Evolutionary conservation across 169 alveolate species (phyloP), one percentile per base, ranked within the genome.

Genomic region (Plasmodium cynomolgi): DNA sequence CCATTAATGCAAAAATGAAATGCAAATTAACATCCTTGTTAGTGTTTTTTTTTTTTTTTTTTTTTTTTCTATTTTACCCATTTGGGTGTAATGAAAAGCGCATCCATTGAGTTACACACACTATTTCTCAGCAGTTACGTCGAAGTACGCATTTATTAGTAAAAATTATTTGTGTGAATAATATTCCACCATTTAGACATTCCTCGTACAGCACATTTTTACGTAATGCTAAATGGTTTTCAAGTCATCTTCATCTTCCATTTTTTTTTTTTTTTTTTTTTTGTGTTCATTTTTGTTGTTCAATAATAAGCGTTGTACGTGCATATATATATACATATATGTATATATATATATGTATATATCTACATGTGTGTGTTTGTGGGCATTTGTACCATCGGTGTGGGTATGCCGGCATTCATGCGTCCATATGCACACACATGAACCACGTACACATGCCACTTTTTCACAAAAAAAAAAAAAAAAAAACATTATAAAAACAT

Each of bases 161-260:
- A 80, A 80, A 80, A 80, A 20, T 80, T 80, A 80, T 80, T 80
- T 80, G 85, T 80, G 62, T 80, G 62, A 39, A 80, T 47, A 44
- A 80, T 80, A 8, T 62, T 23, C 37, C 62, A 80, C 37, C 50
- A 34, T 79, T 39, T 39, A 79, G 71, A 44, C 62, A 71, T 80
- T 80, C 62, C 62, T 31, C 77, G 7, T 47, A 23, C 39, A 34
- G 23, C 26, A 80, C 62, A 79, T 79, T 79, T 79, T 79, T 37
- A 37, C 31, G 84, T 79, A 39, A 80, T 20, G 71, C 74, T 20
- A 80, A 80, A 33, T 80, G 54, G 85, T 47, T n/a, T 26, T n/a
- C 58, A 23, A 47, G 23, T 81, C n/a, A 29, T 39, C 62, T 81
- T 47, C 44, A 39, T 83, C 62, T 50, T 81, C 50, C 34, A 31